phyloP scores from a whole-genome alignment of 352 stramenopile species.

The Phytopythium montanum region DNA sequence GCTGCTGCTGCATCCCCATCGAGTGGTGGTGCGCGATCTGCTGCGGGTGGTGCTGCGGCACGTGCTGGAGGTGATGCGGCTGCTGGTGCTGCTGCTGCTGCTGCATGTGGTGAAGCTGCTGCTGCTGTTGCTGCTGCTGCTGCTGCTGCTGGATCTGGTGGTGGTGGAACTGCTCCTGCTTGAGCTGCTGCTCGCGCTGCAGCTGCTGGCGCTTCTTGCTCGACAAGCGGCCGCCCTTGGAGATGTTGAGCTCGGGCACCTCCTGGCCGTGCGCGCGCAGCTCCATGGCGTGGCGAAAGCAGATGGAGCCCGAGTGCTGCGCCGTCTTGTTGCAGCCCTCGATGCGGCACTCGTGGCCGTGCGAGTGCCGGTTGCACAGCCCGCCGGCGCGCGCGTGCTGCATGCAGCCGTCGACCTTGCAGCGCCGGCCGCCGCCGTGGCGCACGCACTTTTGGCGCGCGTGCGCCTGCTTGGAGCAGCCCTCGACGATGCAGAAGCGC shows the following conservation, averaged over 20 bases:
- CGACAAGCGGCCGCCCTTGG: conserved; percentile 61
- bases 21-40: conserved; percentile 22
- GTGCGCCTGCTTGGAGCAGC: conserved; percentile 75
- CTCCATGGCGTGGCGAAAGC: conserved; percentile 76
- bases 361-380: conserved; percentile 73
- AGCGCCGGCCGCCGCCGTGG: conserved; percentile 62
- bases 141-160: conserved; percentile 68
- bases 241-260: conserved; percentile 73
- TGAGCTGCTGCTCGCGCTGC: conserved; percentile 63
- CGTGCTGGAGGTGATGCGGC: conserved; percentile 9
- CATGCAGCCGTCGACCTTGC: conserved; percentile 71
- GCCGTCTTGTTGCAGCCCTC: conserved; percentile 80
- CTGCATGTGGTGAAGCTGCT: conserved; percentile 23
- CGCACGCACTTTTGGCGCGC: conserved; percentile 74
- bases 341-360: conserved; percentile 68
- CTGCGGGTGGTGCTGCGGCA: conserved; percentile 7
- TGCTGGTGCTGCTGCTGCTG: conserved; percentile 24
- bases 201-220: conserved; percentile 74
- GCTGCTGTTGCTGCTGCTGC: conserved; percentile 49
- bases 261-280: conserved; percentile 63
- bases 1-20: conserved; percentile 17
- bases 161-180: conserved; percentile 77
- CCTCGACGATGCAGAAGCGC: conserved; percentile 79
- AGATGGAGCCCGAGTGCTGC: conserved; percentile 74
- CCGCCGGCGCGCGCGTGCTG: conserved; percentile 68